phyloP scores from a whole-genome alignment of 2,329 filamentous ascomycete genomes.

The Paecilomyces dactylethromorphus region DNA sequence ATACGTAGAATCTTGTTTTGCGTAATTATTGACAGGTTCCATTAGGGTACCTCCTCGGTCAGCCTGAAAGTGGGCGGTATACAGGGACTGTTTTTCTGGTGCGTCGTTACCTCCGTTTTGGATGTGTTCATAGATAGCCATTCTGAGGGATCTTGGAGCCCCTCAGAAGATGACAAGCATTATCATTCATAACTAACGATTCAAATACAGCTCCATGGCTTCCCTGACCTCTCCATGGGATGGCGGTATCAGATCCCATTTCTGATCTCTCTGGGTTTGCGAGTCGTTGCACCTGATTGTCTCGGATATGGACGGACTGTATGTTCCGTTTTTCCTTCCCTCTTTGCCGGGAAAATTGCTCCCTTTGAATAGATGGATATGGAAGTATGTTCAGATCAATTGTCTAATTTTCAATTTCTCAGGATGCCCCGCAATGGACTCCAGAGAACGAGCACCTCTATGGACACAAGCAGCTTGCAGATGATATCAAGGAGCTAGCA shows the following conservation, averaged over 20 bases:
- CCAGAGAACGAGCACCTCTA: constrained; percentile 59
- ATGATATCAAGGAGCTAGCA: constrained; percentile 69
- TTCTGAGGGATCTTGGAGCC: no score
- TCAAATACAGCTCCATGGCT: constrained; percentile 59
- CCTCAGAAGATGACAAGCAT: no score
- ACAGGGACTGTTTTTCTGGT: constrained; percentile 51
- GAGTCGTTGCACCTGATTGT: constrained; percentile 79
- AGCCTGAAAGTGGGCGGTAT: constrained; percentile 36
- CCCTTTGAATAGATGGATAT: not conserved
- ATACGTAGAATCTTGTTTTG: not conserved
- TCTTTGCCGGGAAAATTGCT: not conserved
- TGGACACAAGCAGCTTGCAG: constrained; percentile 63
- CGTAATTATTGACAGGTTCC: not conserved
- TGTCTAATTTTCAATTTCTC: not conserved
- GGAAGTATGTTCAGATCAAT: not conserved
- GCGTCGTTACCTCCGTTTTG: not conserved
- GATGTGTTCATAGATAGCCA: not conserved
- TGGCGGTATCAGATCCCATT: constrained; percentile 87
- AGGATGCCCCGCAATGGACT: constrained; percentile 46
- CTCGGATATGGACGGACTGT: constrained; percentile 78
- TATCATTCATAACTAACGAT: not conserved
- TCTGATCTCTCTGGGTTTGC: constrained; percentile 63
- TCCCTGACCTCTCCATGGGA: constrained; percentile 73
- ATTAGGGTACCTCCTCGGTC: constrained; percentile 47
- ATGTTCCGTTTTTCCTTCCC: constrained; percentile 8